These are phyloP conservation scores for Penicillium maclennaniae DNA, from an alignment of 495 filamentous ascomycete species.

Conservation along the genomic window DNA sequence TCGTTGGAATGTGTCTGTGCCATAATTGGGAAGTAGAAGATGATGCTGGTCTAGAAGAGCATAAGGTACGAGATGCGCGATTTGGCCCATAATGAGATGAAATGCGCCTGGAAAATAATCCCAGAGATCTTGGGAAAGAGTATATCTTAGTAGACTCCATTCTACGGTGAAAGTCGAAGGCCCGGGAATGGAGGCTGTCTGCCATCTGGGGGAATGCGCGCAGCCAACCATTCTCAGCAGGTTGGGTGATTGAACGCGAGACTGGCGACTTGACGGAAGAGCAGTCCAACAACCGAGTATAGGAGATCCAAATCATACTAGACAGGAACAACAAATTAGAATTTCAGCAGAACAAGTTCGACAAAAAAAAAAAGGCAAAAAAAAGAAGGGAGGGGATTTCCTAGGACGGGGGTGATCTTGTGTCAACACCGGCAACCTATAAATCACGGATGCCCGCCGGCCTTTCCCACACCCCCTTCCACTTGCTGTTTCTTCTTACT, in stretches of 20 bases:
- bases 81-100: slow-evolving; percentile 1
- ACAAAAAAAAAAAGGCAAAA: slow-evolving; percentile 13
- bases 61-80: slow-evolving; percentile 9
- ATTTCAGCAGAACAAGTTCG: slow-evolving; percentile 9
- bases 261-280: neutral
- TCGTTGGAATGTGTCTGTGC: slow-evolving; percentile 23
- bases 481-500: slow-evolving; percentile 26
- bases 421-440: slow-evolving; percentile 47
- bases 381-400: slow-evolving; percentile 17
- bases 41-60: neutral
- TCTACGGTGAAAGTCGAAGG: neutral
- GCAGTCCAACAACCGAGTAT: slow-evolving; percentile 1
- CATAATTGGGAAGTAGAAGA: neutral
- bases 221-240: slow-evolving; percentile 8
- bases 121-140: neutral
- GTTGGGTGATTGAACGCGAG: neutral
- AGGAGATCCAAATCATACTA: slow-evolving; percentile 4
- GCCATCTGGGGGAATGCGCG: slow-evolving; percentile 21
- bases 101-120: neutral
- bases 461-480: slow-evolving; percentile 39
- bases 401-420: slow-evolving; percentile 34
- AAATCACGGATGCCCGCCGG: slow-evolving; percentile 50
- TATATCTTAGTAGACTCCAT: neutral
- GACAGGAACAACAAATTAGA: slow-evolving; percentile 10
- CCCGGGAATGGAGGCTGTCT: slow-evolving; percentile 9